Evolutionary conservation across 176 grass and related monocot species (phyloP), one percentile per base, ranked within the genome.

Genomic region (Carex pumila): DNA sequence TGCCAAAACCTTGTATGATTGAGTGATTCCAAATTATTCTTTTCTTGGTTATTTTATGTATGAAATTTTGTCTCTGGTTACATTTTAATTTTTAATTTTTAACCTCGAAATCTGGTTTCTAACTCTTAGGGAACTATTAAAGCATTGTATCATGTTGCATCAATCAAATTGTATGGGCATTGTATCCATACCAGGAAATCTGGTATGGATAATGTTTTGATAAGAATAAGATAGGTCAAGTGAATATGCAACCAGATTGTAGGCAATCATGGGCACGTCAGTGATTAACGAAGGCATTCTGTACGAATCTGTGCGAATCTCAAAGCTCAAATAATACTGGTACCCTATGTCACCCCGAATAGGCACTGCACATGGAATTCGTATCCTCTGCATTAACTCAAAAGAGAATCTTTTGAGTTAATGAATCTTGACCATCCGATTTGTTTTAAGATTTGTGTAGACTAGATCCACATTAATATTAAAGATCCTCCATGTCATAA

Each of bases 1-100:
- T 84, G 92, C 95, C 4, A 98, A 93, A 69, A 92, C 87, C 34
- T 76, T 98, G 69, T 98, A 98, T 65, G 88, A 94, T 61, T 98
- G 85, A 90, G 4, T 39, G 37, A 39, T 58, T 17, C 36, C 36
- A 36, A 47, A 29, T 55, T 59, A 79, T 79, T 32, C 36, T 59
- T 43, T 41, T 55, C 12, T 64, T 22, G 22, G n/a, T 43, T 64
- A 62, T 12, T 75, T 17, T 65, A 8, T 64, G 57, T 81, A 25
- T 49, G 58, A 49, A 81, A 77, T 77, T 55, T 76, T 77, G 49
- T 30, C 47, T 55, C 13, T 11, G 53, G 71, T 74, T 12, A 22
- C 19, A 37, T 67, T 1, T 2, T 13, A 13, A 18, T 69, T 67
- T 1, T 2, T 13, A 13, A 18, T 69, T 69, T 55, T 55, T 76